Evolutionary conservation across 208 protist genomes (phyloP).

Genomic region (Leishmania turanica): DNA sequence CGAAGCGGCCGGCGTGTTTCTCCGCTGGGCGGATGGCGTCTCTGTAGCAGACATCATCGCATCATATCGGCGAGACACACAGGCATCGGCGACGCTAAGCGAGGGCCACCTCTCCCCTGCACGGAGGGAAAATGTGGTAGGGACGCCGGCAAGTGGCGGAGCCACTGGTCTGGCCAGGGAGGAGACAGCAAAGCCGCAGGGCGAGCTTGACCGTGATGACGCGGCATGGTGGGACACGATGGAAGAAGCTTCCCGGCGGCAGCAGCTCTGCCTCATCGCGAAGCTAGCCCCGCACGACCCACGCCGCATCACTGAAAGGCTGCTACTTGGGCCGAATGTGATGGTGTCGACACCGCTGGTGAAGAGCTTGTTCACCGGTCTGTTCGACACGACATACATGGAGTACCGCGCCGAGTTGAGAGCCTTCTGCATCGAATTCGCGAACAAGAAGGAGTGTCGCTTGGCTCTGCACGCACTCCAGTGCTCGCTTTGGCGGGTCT

Average conservation of each 20-base stretch:
- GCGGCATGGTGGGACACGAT: constrained; percentile 20
- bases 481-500: constrained; percentile 54
- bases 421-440: constrained; percentile 56
- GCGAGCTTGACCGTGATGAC: background rate
- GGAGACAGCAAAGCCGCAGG: background rate
- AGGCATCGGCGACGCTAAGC: background rate
- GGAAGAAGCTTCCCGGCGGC: background rate
- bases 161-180: background rate
- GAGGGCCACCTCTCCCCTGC: background rate
- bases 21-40: constrained; percentile 29
- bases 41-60: constrained; percentile 7
- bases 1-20: constrained; percentile 51
- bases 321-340: constrained; percentile 60
- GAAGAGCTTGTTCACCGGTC: constrained; percentile 54
- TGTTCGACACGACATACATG: constrained; percentile 56
- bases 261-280: constrained; percentile 11
- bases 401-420: constrained; percentile 33
- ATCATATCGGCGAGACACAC: constrained; percentile 14
- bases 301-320: constrained; percentile 17
- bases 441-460: constrained; percentile 29
- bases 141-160: background rate
- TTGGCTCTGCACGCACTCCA: constrained; percentile 69
- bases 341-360: constrained; percentile 68
- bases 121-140: background rate
- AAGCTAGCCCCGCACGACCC: constrained; percentile 47